phyloP scores from a whole-genome alignment of 2,329 filamentous ascomycete species.

The Ophidiomyces ophidiicola region DNA sequence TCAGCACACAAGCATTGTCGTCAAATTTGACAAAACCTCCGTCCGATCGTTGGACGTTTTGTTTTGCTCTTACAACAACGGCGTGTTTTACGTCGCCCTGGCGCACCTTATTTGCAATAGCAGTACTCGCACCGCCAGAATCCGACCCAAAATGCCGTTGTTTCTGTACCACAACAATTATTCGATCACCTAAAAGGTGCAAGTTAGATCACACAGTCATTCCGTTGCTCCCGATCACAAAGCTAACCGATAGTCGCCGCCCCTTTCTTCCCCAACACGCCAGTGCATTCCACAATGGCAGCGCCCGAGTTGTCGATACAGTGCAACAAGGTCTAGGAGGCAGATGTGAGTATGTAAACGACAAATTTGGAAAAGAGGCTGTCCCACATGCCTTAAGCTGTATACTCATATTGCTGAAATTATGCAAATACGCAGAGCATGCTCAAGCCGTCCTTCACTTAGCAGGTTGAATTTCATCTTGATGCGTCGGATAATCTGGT shows the following conservation, averaged over 20 bases:
- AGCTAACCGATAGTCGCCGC: conserved; percentile 68
- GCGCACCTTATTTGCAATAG: conserved; percentile 83
- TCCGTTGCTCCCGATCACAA: neutral
- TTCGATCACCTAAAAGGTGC: conserved; percentile 77
- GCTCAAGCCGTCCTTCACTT: no score
- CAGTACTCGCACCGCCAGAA: conserved; percentile 57
- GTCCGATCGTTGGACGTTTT: conserved; percentile 76
- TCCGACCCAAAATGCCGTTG: conserved; percentile 67
- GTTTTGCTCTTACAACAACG: conserved; percentile 81
- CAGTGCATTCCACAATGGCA: conserved; percentile 89
- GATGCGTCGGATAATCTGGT: no score
- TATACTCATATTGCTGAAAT: conserved; percentile 57
- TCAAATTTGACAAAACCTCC: conserved; percentile 87
- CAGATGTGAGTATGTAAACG: neutral
- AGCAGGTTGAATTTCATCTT: no score
- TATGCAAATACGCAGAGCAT: no score
- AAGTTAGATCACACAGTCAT: neutral
- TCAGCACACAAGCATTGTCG: conserved; percentile 93
- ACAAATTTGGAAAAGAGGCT: neutral
- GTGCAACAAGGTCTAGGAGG: conserved; percentile 74
- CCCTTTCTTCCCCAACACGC: conserved; percentile 82
- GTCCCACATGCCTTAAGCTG: conserved; percentile 57
- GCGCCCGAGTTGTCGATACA: conserved; percentile 99
- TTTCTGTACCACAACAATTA: conserved; percentile 95
- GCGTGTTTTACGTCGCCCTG: conserved; percentile 94